Base-by-base conservation (phyloP, 345 rosid genomes). In the Syzygium oleosum region DNA sequence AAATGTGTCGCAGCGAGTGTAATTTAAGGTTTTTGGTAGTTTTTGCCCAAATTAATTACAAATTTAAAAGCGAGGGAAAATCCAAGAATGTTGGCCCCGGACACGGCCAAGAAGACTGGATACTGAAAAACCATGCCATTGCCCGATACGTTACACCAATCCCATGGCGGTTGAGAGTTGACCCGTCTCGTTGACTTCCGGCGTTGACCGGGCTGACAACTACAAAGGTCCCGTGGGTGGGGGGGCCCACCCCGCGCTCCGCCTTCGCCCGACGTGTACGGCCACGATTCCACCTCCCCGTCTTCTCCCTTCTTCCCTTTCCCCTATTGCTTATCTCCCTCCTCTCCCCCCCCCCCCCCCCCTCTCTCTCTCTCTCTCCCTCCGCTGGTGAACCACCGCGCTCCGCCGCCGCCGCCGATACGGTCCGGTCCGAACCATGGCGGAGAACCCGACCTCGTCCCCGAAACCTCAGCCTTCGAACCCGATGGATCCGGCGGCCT, bases 391-490 rank as follows among this genome's bases (percentile, higher is more conserved):
- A 41, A 17, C 87, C 63, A 15, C 85, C 88, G 73, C 12, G 31
- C n/a, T 54, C 68, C 59, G 78, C 68, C 59, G 78, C 52, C 79
- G 78, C 52, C 79, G 15, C 52, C 49, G 49, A 21, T 34, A 73
- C 80, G 80, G 46, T 43, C 46, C 46, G 46, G 46, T 3, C 80
- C 25, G 80, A 38, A 49, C 51, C 9, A 88, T 88, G 89, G 87
- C 89, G 29, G 89, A 88, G 17, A 88, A 38, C 52, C 85, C 85
- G 54, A 31, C 88, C 53, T 49, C 87, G 87, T 25, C 91, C 31
- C 54, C 87, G 22, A 89, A 89, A 25, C 59, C 87, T 77, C 88
- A 87, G n/a, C 86, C 92, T 29, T 90, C 89, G 83, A 91, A 90
- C 38, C 23, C 85, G 12, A 87, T 87, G 22, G 88, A 87, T 54